Evolutionary conservation across 345 rosid species (phyloP).

Genomic region (thale cress (Arabidopsis thaliana)): DNA sequence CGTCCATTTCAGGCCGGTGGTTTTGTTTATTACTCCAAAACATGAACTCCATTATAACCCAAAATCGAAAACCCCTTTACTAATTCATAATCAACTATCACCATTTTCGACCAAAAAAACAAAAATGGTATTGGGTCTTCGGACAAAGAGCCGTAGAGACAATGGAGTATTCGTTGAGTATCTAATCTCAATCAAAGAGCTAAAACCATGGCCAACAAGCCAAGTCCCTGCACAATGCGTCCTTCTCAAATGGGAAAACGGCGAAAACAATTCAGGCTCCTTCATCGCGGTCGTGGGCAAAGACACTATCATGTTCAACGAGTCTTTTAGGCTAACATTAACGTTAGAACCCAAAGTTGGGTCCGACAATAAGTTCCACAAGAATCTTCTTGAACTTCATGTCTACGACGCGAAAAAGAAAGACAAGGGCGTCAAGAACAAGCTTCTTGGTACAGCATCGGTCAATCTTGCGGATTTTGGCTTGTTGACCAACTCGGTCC

Average conservation of each 20-base stretch:
- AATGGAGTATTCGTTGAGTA: slow-evolving; percentile 45
- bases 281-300: slow-evolving; percentile 55
- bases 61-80: not conserved
- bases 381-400: slow-evolving; percentile 69
- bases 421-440: slow-evolving; percentile 70
- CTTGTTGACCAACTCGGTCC: slow-evolving; percentile 52
- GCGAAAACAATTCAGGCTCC: slow-evolving; percentile 71
- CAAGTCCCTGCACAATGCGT: slow-evolving; percentile 54
- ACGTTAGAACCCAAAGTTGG: slow-evolving; percentile 61
- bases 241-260: slow-evolving; percentile 81
- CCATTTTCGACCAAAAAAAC: not conserved
- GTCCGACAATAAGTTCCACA: slow-evolving; percentile 60
- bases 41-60: slow-evolving; percentile 48
- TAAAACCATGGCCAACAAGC: slow-evolving; percentile 87
- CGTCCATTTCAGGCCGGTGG: slow-evolving; percentile 40
- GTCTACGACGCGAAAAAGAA: slow-evolving; percentile 71
- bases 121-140: slow-evolving; percentile 45
- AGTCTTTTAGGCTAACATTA: slow-evolving; percentile 64
- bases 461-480: slow-evolving; percentile 86
- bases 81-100: slow-evolving; percentile 12
- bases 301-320: slow-evolving; percentile 68
- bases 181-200: slow-evolving; percentile 52
- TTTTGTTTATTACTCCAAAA: slow-evolving; percentile 39
- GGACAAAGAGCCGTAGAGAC: slow-evolving; percentile 46
- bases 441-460: slow-evolving; percentile 73